These are phyloP conservation scores for Pseudodiploospora longispora DNA, from an alignment of 2,329 filamentous ascomycete genomes.

Conservation along the genomic window DNA sequence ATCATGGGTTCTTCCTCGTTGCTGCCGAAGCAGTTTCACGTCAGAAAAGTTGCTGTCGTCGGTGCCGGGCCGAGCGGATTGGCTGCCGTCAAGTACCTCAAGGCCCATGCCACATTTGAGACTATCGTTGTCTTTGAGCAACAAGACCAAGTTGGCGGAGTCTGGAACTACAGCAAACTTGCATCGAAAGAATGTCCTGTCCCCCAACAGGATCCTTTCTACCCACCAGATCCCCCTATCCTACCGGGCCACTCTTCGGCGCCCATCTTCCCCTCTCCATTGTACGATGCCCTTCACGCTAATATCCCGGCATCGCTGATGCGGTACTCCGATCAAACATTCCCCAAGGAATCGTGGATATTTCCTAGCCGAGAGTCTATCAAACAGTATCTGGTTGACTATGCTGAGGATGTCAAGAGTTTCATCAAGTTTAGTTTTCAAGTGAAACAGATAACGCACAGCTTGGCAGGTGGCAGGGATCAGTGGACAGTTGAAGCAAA, in stretches of 20 bases:
- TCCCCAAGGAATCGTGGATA: constrained; percentile 55
- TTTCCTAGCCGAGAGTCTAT: constrained; percentile 69
- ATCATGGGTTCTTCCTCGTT: constrained; percentile 21
- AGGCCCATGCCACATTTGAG: constrained; percentile 59
- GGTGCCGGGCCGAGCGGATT: constrained; percentile 78
- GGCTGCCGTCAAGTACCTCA: constrained; percentile 70
- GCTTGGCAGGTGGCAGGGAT: constrained; percentile 23
- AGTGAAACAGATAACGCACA: constrained; percentile 49
- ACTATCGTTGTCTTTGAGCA: constrained; percentile 77
- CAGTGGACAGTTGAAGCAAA: constrained; percentile 55
- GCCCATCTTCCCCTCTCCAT: constrained; percentile 67
- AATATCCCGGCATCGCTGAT: constrained; percentile 81
- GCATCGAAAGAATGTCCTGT: constrained; percentile 42
- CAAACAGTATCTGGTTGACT: constrained; percentile 63
- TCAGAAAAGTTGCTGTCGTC: constrained; percentile 64
- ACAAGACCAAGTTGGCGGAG: constrained; percentile 65
- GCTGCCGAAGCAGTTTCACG: constrained; percentile 30
- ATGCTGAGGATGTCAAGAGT: constrained; percentile 58
- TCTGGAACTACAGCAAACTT: constrained; percentile 70
- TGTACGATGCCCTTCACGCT: constrained; percentile 76
- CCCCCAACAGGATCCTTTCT: constrained; percentile 61
- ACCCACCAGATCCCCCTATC: constrained; percentile 55
- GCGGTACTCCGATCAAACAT: constrained; percentile 65
- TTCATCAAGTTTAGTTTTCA: constrained; percentile 64
- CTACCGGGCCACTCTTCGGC: constrained; percentile 31